A percentile compares a stretch with the other conserved stretches of the same genome.
Conservation (phyloP, 1,139 yeast species). For the Geotrichum reessii region DNA sequence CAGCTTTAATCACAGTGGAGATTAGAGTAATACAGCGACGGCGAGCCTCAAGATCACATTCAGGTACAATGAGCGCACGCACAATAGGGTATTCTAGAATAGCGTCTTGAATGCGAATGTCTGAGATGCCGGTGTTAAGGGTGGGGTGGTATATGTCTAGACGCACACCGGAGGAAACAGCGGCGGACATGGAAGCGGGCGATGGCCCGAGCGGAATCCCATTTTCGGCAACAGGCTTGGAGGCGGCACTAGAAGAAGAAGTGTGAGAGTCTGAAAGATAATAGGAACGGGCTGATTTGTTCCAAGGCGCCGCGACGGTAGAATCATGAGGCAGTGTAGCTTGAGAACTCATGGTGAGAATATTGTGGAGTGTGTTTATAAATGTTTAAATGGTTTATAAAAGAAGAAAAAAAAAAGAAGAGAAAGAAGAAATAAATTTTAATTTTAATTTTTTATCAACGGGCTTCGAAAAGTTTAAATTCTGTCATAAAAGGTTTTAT, state of each 20-base stretch:
- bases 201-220: not conserved
- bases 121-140: constrained; percentile 31
- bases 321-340: not conserved
- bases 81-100: constrained; percentile 31
- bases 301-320: constrained; percentile 14
- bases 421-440: not conserved
- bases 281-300: constrained; percentile 4
- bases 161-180: constrained; percentile 18
- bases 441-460: not conserved
- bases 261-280: constrained; percentile 2
- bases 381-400: too few relatives aligned
- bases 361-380: too few relatives aligned
- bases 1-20: constrained; percentile 29
- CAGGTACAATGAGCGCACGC: constrained; percentile 32
- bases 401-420: not conserved
- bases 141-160: constrained; percentile 31
- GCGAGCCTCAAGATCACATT: constrained; percentile 33
- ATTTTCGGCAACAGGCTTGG: constrained; percentile 1
- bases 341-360: not conserved
- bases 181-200: constrained; percentile 11
- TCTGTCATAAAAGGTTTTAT: not conserved
- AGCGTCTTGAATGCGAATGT: constrained; percentile 32
- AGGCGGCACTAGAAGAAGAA: not conserved
- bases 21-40: constrained; percentile 29
- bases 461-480: not conserved